Base-by-base conservation (phyloP, 2,329 filamentous ascomycete species). In the Aspergillus sojae region DNA sequence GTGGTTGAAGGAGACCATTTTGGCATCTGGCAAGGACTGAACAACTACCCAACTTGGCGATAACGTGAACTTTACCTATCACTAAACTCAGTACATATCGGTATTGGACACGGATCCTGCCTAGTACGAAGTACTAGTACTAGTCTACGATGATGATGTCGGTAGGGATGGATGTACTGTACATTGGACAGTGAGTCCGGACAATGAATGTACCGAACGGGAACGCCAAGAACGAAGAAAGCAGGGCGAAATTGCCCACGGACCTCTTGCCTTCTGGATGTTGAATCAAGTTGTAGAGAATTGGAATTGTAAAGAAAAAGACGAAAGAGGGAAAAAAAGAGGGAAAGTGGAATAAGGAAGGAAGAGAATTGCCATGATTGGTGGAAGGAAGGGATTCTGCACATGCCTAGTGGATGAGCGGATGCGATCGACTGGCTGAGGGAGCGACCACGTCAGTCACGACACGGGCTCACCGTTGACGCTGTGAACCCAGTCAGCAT, bases 361-460 rank as follows among this genome's bases (percentile, higher is more conserved):
- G 11, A 34, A 32, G 12, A 21, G 19, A 5, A 4, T 12, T 19
- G 9, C 10, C 28, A 36, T 46, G 30, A 58, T 58, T 61, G 52
- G 59, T 36, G 52, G 53, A 48, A 14, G 19, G 41, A 19, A n/a
- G 10, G 14, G 41, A 14, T 61, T 61, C 59, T 61, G 59, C 59
- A 61, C 39, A 59, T 50, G 56, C 55, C 55, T 39, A 41, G 62
- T 55, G 56, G 62, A 39, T 50, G 50, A 55, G 46, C 59, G 30
- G 60, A 50, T 56, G 41, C 59, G 64, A 66, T 67, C 65, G 69
- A 71, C 64, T 71, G 69, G 69, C 61, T 53, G 65, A 61, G 63
- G 66, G 62, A 62, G 64, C 65, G 56, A 68, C 69, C 69, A 71
- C 69, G 69, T 71, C 64, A 58, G 54, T 58, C 39, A 19, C 39